phyloP scores from a whole-genome alignment of 2,329 filamentous ascomycete species.

The Fusarium tjaetaba region DNA sequence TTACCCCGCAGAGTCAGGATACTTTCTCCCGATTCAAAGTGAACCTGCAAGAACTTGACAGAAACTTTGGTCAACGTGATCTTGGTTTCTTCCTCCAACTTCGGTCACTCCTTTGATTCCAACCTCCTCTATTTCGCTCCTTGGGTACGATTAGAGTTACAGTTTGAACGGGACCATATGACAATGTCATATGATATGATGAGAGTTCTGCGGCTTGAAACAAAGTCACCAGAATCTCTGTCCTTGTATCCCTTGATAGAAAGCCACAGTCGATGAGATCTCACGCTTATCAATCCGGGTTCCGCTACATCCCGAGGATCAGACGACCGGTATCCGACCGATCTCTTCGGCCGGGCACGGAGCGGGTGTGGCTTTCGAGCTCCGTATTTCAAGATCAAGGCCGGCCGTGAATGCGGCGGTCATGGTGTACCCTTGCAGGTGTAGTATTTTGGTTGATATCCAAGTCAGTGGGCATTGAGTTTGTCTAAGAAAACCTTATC shows the following conservation, averaged over 20 bases:
- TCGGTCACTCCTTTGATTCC: background rate
- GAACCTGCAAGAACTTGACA: background rate
- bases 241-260: background rate
- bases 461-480: background rate
- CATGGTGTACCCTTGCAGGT: background rate
- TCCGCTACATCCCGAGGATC: constrained; percentile 3
- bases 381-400: constrained; percentile 2
- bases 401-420: background rate
- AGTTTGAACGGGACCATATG: background rate
- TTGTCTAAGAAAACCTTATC: background rate
- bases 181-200: background rate
- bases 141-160: background rate
- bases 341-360: constrained; percentile 6
- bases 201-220: background rate
- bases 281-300: background rate
- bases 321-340: background rate
- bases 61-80: background rate
- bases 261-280: constrained; percentile 8
- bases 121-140: constrained; percentile 4
- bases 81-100: background rate
- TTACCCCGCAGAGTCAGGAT: background rate
- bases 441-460: background rate
- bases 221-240: background rate
- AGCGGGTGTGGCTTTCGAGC: constrained; percentile 9
- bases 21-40: background rate